Evolutionary conservation across 1,139 yeast species (phyloP).

Genomic region (Pichia sp.): DNA sequence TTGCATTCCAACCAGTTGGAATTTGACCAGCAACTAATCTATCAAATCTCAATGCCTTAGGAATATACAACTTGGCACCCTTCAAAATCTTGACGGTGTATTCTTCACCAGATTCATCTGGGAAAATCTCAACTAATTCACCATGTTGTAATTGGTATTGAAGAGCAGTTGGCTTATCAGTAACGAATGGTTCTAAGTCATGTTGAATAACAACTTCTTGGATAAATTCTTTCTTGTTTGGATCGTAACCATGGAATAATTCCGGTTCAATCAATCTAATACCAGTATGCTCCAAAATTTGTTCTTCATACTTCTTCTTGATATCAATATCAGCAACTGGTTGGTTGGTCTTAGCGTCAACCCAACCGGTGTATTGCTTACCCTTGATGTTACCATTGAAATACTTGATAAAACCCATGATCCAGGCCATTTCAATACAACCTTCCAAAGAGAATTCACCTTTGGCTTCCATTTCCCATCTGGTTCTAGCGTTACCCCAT

Average conservation of each 20-base stretch:
- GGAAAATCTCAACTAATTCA: constrained; percentile 83
- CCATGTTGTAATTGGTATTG: constrained; percentile 94
- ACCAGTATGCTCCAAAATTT: constrained; percentile 90
- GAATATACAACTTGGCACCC: constrained; percentile 89
- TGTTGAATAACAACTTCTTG: constrained; percentile 97
- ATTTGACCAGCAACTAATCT: constrained; percentile 98
- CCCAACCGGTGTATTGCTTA: constrained; percentile 88
- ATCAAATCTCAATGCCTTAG: constrained; percentile 93
- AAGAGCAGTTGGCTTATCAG: constrained; percentile 91
- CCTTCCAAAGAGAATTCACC: constrained; percentile 98
- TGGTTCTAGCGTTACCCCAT: constrained; percentile 98
- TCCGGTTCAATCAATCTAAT: constrained; percentile 96
- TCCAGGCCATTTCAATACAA: constrained; percentile 99
- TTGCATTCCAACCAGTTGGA: constrained; percentile 98
- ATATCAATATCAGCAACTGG: constrained; percentile 95
- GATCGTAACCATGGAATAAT: constrained; percentile 88
- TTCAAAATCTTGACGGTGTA: constrained; percentile 83
- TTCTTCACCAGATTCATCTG: constrained; percentile 81
- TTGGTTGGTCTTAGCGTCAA: constrained; percentile 85
- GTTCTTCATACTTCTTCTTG: constrained; percentile 83
- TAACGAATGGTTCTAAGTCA: constrained; percentile 91
- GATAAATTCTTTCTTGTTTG: constrained; percentile 83
- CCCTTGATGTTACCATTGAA: constrained; percentile 87
- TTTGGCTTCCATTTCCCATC: constrained; percentile 98
- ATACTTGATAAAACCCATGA: constrained; percentile 95